phyloP scores from a whole-genome alignment of 2,329 filamentous ascomycete genomes.

The Sarocladiaceae sp. region DNA sequence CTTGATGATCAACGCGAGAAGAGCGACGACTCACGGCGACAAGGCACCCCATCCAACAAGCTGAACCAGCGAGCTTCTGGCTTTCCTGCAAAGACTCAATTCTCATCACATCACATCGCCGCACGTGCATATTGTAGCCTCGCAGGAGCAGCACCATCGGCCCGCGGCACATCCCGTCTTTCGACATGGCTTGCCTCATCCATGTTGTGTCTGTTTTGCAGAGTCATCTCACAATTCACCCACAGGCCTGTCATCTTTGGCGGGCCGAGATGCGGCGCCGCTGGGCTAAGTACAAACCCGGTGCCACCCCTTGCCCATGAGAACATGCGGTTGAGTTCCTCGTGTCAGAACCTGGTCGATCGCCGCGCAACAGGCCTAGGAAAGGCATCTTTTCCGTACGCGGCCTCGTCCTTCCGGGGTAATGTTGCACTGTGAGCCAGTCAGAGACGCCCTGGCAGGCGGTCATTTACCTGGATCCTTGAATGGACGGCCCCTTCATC shows the following conservation, averaged over 20 bases:
- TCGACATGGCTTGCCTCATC: background rate
- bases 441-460: too few relatives aligned
- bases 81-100: background rate
- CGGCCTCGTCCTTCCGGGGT: background rate
- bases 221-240: too few relatives aligned
- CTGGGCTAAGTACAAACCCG: background rate
- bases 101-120: slow-evolving; percentile 1
- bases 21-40: too few relatives aligned
- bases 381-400: background rate
- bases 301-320: background rate
- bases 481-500: too few relatives aligned
- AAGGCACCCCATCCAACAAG: background rate
- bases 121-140: slow-evolving; percentile 3
- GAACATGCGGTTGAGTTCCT: background rate
- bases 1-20: too few relatives aligned
- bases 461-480: too few relatives aligned
- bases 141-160: background rate
- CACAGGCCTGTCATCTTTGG: background rate
- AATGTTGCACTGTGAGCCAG: too few relatives aligned
- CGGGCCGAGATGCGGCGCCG: background rate
- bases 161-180: slow-evolving; percentile 1
- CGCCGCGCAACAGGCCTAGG: background rate
- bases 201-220: too few relatives aligned
- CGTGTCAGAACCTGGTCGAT: background rate
- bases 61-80: background rate